Base-by-base conservation (phyloP, 768 basidiomycete species). In the Cystofilobasidium ferigula region DNA sequence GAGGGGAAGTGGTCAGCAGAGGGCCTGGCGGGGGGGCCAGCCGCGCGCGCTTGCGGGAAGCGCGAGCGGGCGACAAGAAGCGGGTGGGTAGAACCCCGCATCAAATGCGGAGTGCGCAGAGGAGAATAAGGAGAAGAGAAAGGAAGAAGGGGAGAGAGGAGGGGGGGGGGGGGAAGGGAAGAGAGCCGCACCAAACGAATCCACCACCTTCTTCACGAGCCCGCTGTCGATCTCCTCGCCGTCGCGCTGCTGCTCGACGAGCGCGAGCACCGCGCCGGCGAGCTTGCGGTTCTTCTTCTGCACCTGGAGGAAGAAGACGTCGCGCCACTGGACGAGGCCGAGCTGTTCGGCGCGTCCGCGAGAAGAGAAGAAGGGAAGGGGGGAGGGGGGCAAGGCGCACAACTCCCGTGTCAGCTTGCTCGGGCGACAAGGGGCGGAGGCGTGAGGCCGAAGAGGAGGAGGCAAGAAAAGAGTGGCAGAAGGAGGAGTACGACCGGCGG, bases 271-370 rank as follows among this genome's bases (percentile, higher is more conserved):
- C 12, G 93, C 92, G 68, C 84, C 83, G 0, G 90, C 89, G 22
- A 98, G 81, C 77, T 91, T 91, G 66, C 82, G 80, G 69, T 86
- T 80, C 71, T 85, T 88, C 73, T 81, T 81, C 77, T 94, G 92
- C n/a, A 94, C 82, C 59, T 86, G 86, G 51, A 85, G 77, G 79
- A 97, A 98, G 70, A 98, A 85, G 76, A 92, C 86, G 68, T 81
- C 80, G 74, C 87, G 94, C 95, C 95, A 99, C 78, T 94, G 89
- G 0, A 94, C 90, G 47, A 99, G 84, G 1, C 94, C 88, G 69
- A 99, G 86, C 91, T 86, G 67, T 24, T 36, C 8, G 13, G 60
- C 16, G 22, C 59, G n/a, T n/a, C n/a, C n/a, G 48, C 22, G 40
- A 5, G 40, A 16, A 8, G 22, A 2, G n/a, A 2, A 60, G 24